These are phyloP conservation scores for Boeremia lycopersici DNA, from an alignment of 2,329 filamentous ascomycete species.

Conservation along the genomic window DNA sequence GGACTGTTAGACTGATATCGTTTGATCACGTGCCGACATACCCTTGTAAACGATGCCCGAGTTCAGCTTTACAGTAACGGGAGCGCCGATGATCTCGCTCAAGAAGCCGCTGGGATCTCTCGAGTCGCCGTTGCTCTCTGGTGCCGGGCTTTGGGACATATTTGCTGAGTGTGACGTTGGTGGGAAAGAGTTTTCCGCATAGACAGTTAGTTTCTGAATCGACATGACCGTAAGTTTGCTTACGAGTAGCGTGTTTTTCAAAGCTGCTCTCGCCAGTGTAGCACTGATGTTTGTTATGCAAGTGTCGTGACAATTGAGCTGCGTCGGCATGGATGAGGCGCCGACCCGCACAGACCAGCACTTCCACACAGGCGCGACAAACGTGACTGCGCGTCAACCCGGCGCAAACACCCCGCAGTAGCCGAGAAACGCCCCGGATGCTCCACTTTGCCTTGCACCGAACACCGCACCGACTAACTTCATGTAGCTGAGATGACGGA, in stretches of 20 bases:
- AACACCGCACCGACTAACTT: conserved; percentile 1
- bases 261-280: too few relatives aligned
- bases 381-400: conserved; percentile 42
- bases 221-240: background rate
- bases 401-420: conserved; percentile 19
- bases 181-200: conserved; percentile 5
- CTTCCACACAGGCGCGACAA: conserved; percentile 23
- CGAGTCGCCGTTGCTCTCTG: conserved; percentile 70
- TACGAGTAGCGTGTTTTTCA: background rate
- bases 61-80: conserved; percentile 96
- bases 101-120: conserved; percentile 94
- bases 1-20: conserved; percentile 5
- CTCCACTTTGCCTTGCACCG: background rate
- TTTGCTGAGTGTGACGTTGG: conserved; percentile 6
- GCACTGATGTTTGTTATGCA: background rate
- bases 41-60: conserved; percentile 99
- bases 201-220: background rate
- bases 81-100: conserved; percentile 89
- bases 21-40: conserved; percentile 44
- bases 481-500: conserved; percentile 36
- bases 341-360: conserved; percentile 30
- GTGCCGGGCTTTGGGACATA: conserved; percentile 49
- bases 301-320: conserved; percentile 1
- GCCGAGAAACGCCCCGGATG: background rate
- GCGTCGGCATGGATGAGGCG: background rate